Evolutionary conservation across 805 yeast species (phyloP), one percentile per base, ranked within the genome.

Genomic region (Nakazawaea ernobii): DNA sequence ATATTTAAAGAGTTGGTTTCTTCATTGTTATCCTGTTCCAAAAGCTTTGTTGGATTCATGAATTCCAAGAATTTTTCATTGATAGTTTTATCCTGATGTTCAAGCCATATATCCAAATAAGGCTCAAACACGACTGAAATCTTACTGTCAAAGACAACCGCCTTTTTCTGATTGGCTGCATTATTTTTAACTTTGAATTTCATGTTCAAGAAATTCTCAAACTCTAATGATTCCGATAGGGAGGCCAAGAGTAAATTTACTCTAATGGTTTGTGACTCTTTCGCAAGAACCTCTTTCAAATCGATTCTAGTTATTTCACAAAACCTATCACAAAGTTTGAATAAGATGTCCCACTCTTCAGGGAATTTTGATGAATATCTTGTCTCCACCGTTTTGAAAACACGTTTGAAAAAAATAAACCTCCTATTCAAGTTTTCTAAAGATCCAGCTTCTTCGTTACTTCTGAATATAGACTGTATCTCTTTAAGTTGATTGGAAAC

Each of bases 361-460:
- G 95, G 94, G 65, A 94, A 94, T 32, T 73, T 69, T 7, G 63
- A 55, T 1, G 71, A 59, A 54, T 75, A 79, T 30, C 71, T 73
- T 1, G 77, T 61, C 50, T 80, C 82, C 54, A 82, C 79, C 35
- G 74, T 71, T 45, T 74, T 75, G 50, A 92, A 66, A 1, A 87
- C 75, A 54, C 86, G 82, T 54, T 84, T 82, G 65, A 88, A 86
- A 61, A 85, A 92, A 30, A 90, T 77, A 61, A 80, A 94, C 42
- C 99, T 70, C 54, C 97, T 70, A 29, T 80, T 75, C 44, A 94
- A 66, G 63, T 94, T 94, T 50, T 94, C 99, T 50, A 94, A 67
- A 5, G 95, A 84, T 1, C 97, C 97, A 0, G 99, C 99, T 65
- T 94, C 99, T 56, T 90, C 97, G 11, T 80, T 73, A 8, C 82